These are phyloP conservation scores for Arbutus unedo DNA, from an alignment of 148 eudicot species.

Conservation along the genomic window DNA sequence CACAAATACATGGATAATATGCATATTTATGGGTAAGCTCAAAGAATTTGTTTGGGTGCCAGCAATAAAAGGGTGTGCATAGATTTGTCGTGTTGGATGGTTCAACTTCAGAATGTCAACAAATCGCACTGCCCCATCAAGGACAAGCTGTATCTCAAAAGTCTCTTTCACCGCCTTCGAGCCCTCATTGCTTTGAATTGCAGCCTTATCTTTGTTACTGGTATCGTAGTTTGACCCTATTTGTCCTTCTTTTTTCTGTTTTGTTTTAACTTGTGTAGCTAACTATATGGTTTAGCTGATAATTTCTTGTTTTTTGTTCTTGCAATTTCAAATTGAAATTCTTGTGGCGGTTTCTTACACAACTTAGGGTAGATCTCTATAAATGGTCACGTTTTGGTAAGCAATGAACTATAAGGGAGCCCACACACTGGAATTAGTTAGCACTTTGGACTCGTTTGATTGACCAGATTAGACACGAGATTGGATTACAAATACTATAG, in stretches of 20 bases:
- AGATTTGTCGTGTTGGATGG: constrained; percentile 97
- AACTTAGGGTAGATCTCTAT: background rate
- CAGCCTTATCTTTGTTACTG: constrained; percentile 75
- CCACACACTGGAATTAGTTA: background rate
- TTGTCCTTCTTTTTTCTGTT: background rate
- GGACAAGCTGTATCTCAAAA: constrained; percentile 75
- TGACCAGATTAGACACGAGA: too few species aligned
- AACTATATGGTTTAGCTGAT: background rate
- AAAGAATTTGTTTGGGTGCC: constrained; percentile 14
- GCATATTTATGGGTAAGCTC: background rate
- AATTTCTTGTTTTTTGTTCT: background rate
- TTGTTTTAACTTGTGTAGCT: background rate
- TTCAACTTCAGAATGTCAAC: constrained; percentile 76
- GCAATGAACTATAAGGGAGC: background rate
- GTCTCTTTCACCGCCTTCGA: constrained; percentile 89
- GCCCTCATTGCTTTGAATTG: constrained; percentile 95
- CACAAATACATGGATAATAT: background rate
- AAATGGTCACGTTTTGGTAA: background rate
- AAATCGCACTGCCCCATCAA: constrained; percentile 61
- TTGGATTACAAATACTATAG: background rate
- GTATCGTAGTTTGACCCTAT: constrained; percentile 29
- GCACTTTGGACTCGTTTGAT: background rate
- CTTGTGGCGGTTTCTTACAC: background rate
- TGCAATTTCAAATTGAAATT: background rate
- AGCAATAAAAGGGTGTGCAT: constrained; percentile 96